phyloP scores from a whole-genome alignment of 1,284 basidiomycete species.

The Cryptococcus sp. region DNA sequence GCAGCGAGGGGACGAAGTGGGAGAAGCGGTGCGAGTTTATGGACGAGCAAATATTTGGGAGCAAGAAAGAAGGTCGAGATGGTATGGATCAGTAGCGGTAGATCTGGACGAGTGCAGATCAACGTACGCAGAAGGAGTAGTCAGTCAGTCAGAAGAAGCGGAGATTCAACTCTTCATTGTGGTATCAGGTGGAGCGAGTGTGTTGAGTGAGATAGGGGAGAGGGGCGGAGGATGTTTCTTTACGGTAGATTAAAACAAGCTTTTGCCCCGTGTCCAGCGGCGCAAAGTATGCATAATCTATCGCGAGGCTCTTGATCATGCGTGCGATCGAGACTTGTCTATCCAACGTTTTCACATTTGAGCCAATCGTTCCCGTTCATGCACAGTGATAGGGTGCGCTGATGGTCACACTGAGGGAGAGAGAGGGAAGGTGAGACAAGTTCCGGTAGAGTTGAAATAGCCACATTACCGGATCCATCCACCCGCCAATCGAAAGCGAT shows the following conservation, averaged over 20 bases:
- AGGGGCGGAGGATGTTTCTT: neutral
- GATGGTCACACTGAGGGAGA: no score
- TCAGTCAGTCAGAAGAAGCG: neutral
- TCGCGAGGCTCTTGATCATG: no score
- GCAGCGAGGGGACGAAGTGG: neutral
- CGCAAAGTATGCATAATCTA: neutral
- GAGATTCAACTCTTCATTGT: neutral
- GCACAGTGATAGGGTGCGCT: no score
- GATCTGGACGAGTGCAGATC: neutral
- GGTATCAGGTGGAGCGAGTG: neutral
- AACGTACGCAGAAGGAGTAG: neutral
- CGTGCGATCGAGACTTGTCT: no score
- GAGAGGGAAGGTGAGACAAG: no score
- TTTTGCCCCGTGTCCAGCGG: neutral
- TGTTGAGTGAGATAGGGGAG: neutral
- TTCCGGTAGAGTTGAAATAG: no score
- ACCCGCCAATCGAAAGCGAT: no score
- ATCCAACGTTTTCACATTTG: no score
- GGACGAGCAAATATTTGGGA: neutral
- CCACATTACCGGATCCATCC: no score
- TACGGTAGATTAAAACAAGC: neutral
- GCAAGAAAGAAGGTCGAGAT: neutral
- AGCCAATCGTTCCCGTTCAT: no score
- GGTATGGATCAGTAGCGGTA: neutral
- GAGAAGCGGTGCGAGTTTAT: neutral